Conservation (phyloP, 2,329 filamentous ascomycete genomes). For the Knoxdaviesia capensis region DNA sequence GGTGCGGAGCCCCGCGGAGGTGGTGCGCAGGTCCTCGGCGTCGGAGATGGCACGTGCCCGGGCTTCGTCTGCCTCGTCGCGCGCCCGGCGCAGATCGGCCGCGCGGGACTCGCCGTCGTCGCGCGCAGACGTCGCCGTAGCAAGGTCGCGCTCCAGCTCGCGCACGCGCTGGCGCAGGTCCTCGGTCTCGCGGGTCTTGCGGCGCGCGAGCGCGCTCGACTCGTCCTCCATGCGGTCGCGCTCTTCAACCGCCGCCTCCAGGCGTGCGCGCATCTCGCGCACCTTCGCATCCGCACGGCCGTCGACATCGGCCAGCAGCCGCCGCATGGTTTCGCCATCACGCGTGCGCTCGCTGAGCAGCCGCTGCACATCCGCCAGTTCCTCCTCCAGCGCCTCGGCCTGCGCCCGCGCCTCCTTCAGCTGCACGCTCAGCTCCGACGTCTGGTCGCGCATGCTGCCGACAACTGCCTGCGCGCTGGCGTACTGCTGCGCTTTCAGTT, state of each 20-base stretch:
- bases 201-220: constrained; percentile 54
- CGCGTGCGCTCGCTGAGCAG: constrained; percentile 73
- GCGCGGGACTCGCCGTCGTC: constrained; percentile 59
- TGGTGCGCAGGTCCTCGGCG: constrained; percentile 51
- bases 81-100: constrained; percentile 51
- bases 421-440: constrained; percentile 70
- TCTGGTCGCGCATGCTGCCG: constrained; percentile 84
- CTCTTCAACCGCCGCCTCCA: constrained; percentile 86
- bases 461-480: constrained; percentile 68
- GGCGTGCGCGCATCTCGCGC: constrained; percentile 69
- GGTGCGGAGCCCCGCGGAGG: constrained; percentile 58
- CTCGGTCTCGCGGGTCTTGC: constrained; percentile 65
- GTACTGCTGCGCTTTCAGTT: constrained; percentile 68
- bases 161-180: constrained; percentile 62
- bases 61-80: constrained; percentile 55
- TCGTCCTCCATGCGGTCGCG: constrained; percentile 86
- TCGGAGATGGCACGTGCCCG: constrained; percentile 53
- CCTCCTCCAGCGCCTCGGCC: constrained; percentile 76
- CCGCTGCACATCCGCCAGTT: constrained; percentile 71
- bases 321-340: constrained; percentile 87
- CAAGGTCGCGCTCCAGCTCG: constrained; percentile 62
- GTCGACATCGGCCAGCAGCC: constrained; percentile 72
- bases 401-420: constrained; percentile 74
- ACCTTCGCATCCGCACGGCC: constrained; percentile 62
- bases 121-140: constrained; percentile 50